Evolutionary conservation across 1,139 yeast genomes (phyloP).

Genomic region (Saccharomyces hybrid): DNA sequence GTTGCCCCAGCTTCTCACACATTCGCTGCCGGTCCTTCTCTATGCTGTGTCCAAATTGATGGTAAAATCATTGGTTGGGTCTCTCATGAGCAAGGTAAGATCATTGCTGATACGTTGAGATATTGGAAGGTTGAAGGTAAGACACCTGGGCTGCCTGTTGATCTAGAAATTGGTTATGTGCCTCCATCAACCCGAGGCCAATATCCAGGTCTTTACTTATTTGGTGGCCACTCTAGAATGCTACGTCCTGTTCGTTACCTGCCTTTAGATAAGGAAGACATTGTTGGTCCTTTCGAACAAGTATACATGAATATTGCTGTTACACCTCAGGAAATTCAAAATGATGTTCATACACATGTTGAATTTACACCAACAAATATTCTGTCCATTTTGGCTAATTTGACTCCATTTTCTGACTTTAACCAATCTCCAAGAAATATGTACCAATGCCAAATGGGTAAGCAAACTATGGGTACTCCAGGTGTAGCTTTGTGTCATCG

Average conservation of each 20-base stretch:
- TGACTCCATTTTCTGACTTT: constrained; percentile 96
- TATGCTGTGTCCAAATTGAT: constrained; percentile 86
- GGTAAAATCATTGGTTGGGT: constrained; percentile 95
- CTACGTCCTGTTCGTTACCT: constrained; percentile 90
- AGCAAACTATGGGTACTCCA: constrained; percentile 99
- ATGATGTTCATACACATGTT: constrained; percentile 79
- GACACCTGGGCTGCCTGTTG: constrained; percentile 65
- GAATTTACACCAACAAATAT: constrained; percentile 93
- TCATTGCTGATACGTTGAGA: constrained; percentile 84
- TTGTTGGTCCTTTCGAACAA: constrained; percentile 96
- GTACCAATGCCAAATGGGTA: constrained; percentile 99
- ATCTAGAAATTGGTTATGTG: constrained; percentile 87
- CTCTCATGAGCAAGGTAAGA: constrained; percentile 76
- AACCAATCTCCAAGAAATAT: constrained; percentile 99
- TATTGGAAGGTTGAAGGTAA: constrained; percentile 85
- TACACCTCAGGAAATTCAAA: constrained; percentile 82
- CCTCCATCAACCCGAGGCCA: constrained; percentile 95
- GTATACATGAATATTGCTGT: constrained; percentile 96
- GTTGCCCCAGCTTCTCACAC: constrained; percentile 66
- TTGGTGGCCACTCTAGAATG: constrained; percentile 93
- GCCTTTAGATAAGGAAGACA: constrained; percentile 74
- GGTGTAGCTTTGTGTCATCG: constrained; percentile 91
- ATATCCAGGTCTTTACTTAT: constrained; percentile 88
- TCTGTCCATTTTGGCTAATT: constrained; percentile 84
- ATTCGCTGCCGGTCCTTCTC: constrained; percentile 79